phyloP scores from a whole-genome alignment of 208 protist species.

The Tritrichomonas musculus region DNA sequence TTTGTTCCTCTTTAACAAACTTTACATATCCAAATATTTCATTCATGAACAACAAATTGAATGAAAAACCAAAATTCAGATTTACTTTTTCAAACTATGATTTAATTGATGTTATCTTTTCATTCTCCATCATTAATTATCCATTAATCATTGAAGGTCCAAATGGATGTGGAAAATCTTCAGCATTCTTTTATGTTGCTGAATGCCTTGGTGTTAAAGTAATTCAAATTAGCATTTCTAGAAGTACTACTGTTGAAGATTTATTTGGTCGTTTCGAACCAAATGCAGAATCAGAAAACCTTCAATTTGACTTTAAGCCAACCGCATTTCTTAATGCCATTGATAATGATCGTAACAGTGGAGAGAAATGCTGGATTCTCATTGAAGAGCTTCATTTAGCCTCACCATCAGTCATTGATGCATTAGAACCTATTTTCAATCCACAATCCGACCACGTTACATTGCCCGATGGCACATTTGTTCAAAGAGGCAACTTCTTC shows the following conservation, averaged over 20 bases:
- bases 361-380: not conserved
- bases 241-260: conserved; percentile 3
- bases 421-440: not conserved
- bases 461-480: not conserved
- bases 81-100: not conserved
- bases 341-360: no score
- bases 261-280: not conserved
- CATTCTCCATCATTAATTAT: not conserved
- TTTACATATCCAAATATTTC: no score
- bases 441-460: not conserved
- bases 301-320: no score
- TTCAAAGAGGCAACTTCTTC: not conserved
- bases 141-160: not conserved
- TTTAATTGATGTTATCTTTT: not conserved
- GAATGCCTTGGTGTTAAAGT: not conserved
- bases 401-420: not conserved
- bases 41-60: no score
- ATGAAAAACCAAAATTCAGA: not conserved
- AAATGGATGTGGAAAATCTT: not conserved
- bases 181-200: not conserved
- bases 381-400: not conserved
- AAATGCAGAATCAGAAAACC: not conserved
- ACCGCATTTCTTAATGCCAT: no score
- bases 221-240: not conserved
- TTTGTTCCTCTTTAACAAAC: no score